Evolutionary conservation across 169 alveolate genomes (phyloP).

Genomic region (Plasmodium blacklocki): DNA sequence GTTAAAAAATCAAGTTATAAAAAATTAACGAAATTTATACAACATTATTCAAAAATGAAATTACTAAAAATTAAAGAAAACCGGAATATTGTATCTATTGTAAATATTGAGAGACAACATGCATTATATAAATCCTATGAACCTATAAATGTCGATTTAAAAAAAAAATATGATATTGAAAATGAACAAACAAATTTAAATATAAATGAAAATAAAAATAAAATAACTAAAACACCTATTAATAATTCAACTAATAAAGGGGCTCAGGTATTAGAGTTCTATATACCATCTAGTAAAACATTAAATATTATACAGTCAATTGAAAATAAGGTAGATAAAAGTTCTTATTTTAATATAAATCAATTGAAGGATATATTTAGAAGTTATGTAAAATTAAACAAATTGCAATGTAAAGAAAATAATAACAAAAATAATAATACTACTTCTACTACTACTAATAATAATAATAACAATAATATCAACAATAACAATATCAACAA

Average conservation of each 20-base stretch:
- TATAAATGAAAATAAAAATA: slow-evolving; percentile 33
- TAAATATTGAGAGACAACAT: slow-evolving; percentile 53
- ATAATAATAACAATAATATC: neutral
- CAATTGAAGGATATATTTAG: slow-evolving; percentile 62
- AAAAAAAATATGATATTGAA: slow-evolving; percentile 48
- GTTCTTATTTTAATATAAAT: slow-evolving; percentile 41
- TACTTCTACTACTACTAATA: too few relatives aligned
- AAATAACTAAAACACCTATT: slow-evolving; percentile 32
- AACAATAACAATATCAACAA: neutral
- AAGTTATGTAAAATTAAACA: slow-evolving; percentile 30
- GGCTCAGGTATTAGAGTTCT: slow-evolving; percentile 66
- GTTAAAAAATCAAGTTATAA: slow-evolving; percentile 76
- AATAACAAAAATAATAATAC: neutral
- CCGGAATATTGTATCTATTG: slow-evolving; percentile 73
- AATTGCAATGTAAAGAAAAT: slow-evolving; percentile 21
- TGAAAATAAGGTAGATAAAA: slow-evolving; percentile 49
- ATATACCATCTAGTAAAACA: slow-evolving; percentile 71
- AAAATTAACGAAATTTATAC: slow-evolving; percentile 77
- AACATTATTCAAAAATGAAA: slow-evolving; percentile 75
- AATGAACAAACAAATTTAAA: slow-evolving; percentile 25
- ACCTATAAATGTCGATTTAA: slow-evolving; percentile 52
- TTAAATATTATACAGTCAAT: slow-evolving; percentile 57
- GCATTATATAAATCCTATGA: slow-evolving; percentile 68
- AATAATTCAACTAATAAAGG: slow-evolving; percentile 54
- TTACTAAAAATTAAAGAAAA: slow-evolving; percentile 74